Evolutionary conservation across 2,329 filamentous ascomycete genomes (phyloP).

Genomic region (Phaeosphaeriaceae sp.): DNA sequence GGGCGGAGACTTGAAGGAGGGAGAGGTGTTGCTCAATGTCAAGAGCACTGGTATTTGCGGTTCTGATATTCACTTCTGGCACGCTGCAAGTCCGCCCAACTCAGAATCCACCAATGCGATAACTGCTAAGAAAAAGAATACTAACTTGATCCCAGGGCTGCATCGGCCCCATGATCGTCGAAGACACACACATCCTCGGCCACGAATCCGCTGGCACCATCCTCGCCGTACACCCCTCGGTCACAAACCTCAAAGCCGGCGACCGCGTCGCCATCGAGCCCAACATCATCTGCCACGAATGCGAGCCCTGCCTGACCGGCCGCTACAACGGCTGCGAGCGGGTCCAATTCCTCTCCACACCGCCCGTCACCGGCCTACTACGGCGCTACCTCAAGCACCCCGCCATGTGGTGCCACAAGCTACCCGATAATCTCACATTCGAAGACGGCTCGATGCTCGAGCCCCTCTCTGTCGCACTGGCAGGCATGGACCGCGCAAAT

Average conservation of each 20-base stretch:
- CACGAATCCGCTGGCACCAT: slow-evolving; percentile 90
- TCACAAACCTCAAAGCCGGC: slow-evolving; percentile 78
- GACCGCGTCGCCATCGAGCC: slow-evolving; percentile 95
- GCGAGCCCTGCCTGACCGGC: slow-evolving; percentile 89
- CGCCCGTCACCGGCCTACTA: slow-evolving; percentile 85
- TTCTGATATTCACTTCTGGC: slow-evolving; percentile 97
- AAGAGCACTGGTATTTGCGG: slow-evolving; percentile 97
- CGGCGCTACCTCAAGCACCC: slow-evolving; percentile 95
- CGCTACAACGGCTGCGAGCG: slow-evolving; percentile 94
- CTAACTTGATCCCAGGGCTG: slow-evolving; percentile 58
- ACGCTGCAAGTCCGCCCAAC: slow-evolving; percentile 63
- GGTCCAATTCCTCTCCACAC: slow-evolving; percentile 88
- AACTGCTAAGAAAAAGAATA: neutral
- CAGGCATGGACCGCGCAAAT: slow-evolving; percentile 83
- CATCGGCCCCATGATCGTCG: slow-evolving; percentile 95
- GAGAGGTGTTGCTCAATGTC: slow-evolving; percentile 87
- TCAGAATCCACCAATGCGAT: neutral
- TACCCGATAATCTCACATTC: slow-evolving; percentile 82
- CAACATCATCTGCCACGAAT: slow-evolving; percentile 89
- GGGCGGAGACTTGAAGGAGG: slow-evolving; percentile 74
- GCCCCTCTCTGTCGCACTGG: slow-evolving; percentile 87
- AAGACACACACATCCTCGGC: slow-evolving; percentile 86
- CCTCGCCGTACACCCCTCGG: slow-evolving; percentile 81
- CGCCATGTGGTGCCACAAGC: slow-evolving; percentile 94
- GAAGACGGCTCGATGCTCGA: slow-evolving; percentile 92